Evolutionary conservation across 768 basidiomycete genomes (phyloP), one percentile per base, ranked within the genome.

Genomic region (Calvatia gigantea): DNA sequence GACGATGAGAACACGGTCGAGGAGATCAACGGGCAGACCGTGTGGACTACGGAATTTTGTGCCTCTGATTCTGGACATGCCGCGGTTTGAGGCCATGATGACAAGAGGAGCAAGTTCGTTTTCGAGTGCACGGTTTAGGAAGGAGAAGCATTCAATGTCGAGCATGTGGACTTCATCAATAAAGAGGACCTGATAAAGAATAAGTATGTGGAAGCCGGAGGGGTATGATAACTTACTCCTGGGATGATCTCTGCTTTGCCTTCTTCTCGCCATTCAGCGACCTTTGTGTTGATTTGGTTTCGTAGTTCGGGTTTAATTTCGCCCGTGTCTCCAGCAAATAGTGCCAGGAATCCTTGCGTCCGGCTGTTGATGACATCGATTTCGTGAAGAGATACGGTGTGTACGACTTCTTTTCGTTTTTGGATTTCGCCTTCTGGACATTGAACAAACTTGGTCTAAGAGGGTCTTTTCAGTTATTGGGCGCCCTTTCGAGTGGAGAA

Each of bases 141-240:
- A 99, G 6, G 95, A 97, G 78, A 98, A 98, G 67, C 96, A 98
- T 69, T 98, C 96, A 59, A 99, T 98, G 70, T 99, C 96, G 61
- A 99, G 86, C 96, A 99, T 99, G 78, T 98, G 96, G 11, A 98
- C 96, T 73, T 98, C 96, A 71, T 98, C 96, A 63, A 98, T 97
- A 77, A 98, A 98, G 11, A 97, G 77, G n/a, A 97, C 92, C 92
- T 95, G 63, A 61, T 7, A 46, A 42, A 35, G 38, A 50, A 41
- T 43, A n/a, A 52, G 55, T 25, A 14, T 35, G 15, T 4, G 38
- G 9, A 54, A 50, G 23, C 1, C 2, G 7, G 27, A 14, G 11
- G 49, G 14, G 2, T 27, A 50, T 45, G 43, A 47, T 3, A 29
- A 81, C 84, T 47, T 66, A 96, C 96, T 3, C 96, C 96, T 33